A percentile compares a stretch with the other conserved stretches of the same genome.
Conservation (phyloP, 495 filamentous ascomycete species). For the Neurospora sp. region DNA sequence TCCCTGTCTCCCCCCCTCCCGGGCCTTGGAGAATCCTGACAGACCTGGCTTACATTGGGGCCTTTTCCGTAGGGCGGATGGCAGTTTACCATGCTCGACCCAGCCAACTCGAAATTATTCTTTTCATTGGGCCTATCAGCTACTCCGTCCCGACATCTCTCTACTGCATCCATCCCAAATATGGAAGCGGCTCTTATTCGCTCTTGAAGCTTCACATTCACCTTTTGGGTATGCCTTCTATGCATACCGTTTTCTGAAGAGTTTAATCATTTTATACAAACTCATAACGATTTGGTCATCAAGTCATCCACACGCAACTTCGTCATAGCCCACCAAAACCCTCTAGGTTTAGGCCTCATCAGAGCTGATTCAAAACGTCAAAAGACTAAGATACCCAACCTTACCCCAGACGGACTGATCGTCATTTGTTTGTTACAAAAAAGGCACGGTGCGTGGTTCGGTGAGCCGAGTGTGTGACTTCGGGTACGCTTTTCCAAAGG, state of each 20-base stretch:
- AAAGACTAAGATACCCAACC: neutral
- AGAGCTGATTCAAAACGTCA: neutral
- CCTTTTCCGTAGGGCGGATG: neutral
- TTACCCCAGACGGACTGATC: neutral
- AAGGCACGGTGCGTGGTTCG: neutral
- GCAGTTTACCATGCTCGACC: neutral
- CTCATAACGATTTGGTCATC: neutral
- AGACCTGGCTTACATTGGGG: neutral
- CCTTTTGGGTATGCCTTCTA: neutral
- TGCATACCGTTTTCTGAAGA: neutral
- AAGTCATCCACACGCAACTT: neutral
- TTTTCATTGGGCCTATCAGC: slow-evolving; percentile 8
- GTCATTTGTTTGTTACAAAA: neutral
- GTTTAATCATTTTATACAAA: neutral
- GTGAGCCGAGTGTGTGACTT: neutral
- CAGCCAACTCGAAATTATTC: neutral
- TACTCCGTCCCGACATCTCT: slow-evolving; percentile 5
- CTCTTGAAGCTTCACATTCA: neutral
- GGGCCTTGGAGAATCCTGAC: neutral
- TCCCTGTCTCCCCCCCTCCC: neutral
- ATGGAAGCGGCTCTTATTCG: slow-evolving; percentile 4
- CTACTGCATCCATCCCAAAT: slow-evolving; percentile 4
- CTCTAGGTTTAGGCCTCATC: neutral
- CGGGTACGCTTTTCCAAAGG: neutral
- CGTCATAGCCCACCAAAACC: neutral